Evolutionary conservation across 495 filamentous ascomycete species (phyloP).

Genomic region (Cercophora sp.): DNA sequence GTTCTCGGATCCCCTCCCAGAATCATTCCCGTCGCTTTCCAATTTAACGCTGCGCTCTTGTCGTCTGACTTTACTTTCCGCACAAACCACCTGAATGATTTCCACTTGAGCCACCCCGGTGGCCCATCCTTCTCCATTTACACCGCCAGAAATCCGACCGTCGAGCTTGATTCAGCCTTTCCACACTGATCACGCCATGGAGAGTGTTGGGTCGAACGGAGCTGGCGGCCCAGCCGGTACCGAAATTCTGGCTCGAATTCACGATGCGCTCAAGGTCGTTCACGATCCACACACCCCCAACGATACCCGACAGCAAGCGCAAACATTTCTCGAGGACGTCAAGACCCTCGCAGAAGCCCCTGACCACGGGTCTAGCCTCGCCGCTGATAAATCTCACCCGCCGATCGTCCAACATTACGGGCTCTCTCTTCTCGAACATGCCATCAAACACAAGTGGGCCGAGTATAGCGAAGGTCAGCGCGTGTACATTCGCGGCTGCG

Average conservation of each 20-base stretch:
- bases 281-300: conserved; percentile 81
- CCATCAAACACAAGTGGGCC: conserved; percentile 76
- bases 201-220: conserved; percentile 17
- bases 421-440: conserved; percentile 82
- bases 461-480: conserved; percentile 63
- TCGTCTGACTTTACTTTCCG: too few relatives aligned
- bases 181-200: conserved; percentile 30
- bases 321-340: conserved; percentile 74
- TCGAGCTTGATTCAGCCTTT: too few relatives aligned
- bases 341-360: conserved; percentile 75
- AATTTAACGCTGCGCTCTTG: too few relatives aligned
- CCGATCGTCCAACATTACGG: conserved; percentile 89
- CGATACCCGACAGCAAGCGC: conserved; percentile 76
- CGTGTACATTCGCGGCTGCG: conserved; percentile 61
- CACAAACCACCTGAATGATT: too few relatives aligned
- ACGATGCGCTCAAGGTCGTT: conserved; percentile 78
- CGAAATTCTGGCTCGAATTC: conserved; percentile 55
- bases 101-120: conserved; percentile 14
- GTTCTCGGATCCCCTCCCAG: too few relatives aligned
- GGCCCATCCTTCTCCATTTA: too few relatives aligned
- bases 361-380: conserved; percentile 79
- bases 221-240: conserved; percentile 15
- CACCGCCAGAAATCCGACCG: too few relatives aligned
- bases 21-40: too few relatives aligned
- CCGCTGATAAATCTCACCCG: conserved; percentile 64